Evolutionary conservation across 176 grass and related monocot genomes (phyloP).

Genomic region (Oryza officinalis): DNA sequence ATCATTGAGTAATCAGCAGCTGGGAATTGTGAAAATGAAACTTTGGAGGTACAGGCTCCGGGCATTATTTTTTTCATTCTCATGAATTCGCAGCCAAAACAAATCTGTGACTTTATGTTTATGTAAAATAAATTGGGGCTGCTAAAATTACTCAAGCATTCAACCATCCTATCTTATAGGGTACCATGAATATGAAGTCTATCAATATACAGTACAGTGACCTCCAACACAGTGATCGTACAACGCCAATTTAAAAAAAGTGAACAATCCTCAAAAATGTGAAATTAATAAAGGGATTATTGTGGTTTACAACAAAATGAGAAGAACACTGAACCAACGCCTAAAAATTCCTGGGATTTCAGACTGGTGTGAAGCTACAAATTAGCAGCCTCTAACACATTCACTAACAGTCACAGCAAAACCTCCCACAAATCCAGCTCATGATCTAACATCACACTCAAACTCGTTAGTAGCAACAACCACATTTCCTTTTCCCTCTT

Average conservation of each 20-base stretch:
- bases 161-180: not conserved
- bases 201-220: not conserved
- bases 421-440: slow-evolving; percentile 5
- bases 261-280: not conserved
- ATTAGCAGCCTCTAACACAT: slow-evolving; percentile 21
- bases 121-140: not conserved
- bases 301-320: not conserved
- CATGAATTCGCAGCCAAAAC: not conserved
- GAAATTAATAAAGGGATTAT: not conserved
- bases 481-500: not conserved
- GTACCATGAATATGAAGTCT: not conserved
- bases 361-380: not conserved
- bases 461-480: not conserved
- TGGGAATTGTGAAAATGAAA: not conserved
- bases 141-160: not conserved
- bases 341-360: not conserved
- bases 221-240: not conserved
- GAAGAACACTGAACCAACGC: not conserved
- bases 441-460: not conserved
- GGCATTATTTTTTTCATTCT: not conserved
- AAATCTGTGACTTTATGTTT: not conserved
- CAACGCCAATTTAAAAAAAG: not conserved
- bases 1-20: not conserved
- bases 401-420: not conserved
- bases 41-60: not conserved